A percentile compares a stretch with the other conserved stretches of the same genome.
Conservation (phyloP, 139 green algal genomes). For the Dunaliella primolecta region DNA sequence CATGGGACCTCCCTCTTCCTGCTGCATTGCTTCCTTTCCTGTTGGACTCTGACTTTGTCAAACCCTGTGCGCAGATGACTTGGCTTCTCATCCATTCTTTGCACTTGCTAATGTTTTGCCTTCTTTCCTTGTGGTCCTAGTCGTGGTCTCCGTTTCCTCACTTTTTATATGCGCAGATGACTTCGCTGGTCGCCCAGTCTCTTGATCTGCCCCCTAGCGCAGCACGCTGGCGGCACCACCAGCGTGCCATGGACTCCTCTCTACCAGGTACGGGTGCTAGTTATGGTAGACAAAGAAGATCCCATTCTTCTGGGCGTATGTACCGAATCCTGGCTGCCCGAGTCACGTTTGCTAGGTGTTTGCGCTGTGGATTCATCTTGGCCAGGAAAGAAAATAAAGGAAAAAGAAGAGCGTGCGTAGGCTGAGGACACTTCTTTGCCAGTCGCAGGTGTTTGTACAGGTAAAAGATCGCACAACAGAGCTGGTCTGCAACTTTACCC, state of each 20-base stretch:
- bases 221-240: slow-evolving; percentile 50
- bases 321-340: background rate
- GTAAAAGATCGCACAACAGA: too few species aligned
- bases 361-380: background rate
- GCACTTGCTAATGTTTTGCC: too few species aligned
- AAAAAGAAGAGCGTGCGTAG: too few species aligned
- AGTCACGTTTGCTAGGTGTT: background rate
- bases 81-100: too few species aligned
- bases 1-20: too few species aligned
- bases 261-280: background rate
- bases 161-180: slow-evolving; percentile 30
- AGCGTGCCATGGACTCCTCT: slow-evolving; percentile 11
- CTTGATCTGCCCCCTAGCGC: slow-evolving; percentile 71
- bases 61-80: background rate
- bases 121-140: too few species aligned
- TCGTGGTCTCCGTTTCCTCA: too few species aligned
- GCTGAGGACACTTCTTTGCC: too few species aligned
- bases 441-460: background rate
- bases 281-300: background rate
- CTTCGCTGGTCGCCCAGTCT: slow-evolving; percentile 71
- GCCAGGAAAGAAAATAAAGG: too few species aligned
- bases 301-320: background rate
- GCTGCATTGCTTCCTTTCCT: too few species aligned
- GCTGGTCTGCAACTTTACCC: too few species aligned
- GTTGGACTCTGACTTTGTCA: background rate